Evolutionary conservation across 1,284 basidiomycete genomes (phyloP), one percentile per base, ranked within the genome.

Genomic region (Entoloma clypeatum): DNA sequence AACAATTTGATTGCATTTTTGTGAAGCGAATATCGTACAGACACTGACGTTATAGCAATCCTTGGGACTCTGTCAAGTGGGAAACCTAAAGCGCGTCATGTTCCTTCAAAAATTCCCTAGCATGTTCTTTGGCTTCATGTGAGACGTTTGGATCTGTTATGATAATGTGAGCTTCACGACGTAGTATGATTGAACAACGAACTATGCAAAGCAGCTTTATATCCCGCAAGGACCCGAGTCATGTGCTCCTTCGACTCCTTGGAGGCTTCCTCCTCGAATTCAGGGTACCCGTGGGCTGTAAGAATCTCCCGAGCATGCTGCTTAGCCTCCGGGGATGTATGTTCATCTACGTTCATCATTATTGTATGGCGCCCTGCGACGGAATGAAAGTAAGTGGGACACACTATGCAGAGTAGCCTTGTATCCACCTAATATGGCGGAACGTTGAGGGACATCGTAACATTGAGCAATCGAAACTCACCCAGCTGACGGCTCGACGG

Each of bases 291-390:
- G 10, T 36, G 26, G 17, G 47, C 43, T n/a, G 8, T 56, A 41
- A 77, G 61, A 10, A 69, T 65, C 43, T 72, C 57, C 26, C 61
- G 64, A 13, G 76, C 75, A 46, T 68, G 67, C 35, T 65, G 59
- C 53, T 78, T 78, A 1, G 74, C 71, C 44, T 72, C 70, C 1
- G 71, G 65, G 8, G 75, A 75, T 37, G 46, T 43, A n/a, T 48
- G 27, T 26, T 41, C 32, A 35, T 52, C 51, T 52, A n/a, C 7
- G 2, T n/a, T n/a, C 27, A 34, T 18, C 5, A 19, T 35, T 13
- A n/a, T 25, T 8, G 14, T 26, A 37, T 14, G 30, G 3, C 9
- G n/a, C 9, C 2, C 3, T 13, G 1, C 10, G 10, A 11, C 7
- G 3, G 24, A 2, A 7, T n/a, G 14, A 14, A 23, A 30, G 25